Percentiles rank a stretch among this genome's conserved stretches.
Evolutionary conservation across 805 yeast species (phyloP).

Genomic region (Metschnikowia kofuensis): DNA sequence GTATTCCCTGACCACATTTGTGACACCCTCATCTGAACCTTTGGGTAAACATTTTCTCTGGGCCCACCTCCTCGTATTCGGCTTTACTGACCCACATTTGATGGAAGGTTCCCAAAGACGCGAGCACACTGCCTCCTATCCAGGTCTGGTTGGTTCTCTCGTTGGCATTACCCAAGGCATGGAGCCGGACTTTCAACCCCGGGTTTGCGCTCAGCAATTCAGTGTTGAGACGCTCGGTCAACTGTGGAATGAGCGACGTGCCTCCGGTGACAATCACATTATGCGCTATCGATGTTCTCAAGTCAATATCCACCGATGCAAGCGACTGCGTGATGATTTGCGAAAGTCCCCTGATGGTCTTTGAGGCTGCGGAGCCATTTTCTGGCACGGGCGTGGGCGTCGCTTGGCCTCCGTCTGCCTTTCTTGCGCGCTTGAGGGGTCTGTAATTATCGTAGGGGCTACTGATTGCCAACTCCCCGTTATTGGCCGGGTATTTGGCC

Average conservation of each 20-base stretch:
- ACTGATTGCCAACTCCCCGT: conserved; percentile 51
- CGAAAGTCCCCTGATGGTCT: conserved; percentile 48
- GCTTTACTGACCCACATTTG: conserved; percentile 89
- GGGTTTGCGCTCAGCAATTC: conserved; percentile 73
- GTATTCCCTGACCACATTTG: no score
- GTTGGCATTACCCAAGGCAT: conserved; percentile 71
- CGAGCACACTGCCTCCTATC: conserved; percentile 89
- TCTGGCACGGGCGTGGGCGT: conserved; percentile 23
- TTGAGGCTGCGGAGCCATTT: conserved; percentile 9
- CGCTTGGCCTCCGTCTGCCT: conserved; percentile 37
- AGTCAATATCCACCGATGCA: conserved; percentile 69
- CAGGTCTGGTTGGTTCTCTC: conserved; percentile 83
- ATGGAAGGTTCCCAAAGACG: conserved; percentile 90
- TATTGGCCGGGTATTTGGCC: conserved; percentile 35
- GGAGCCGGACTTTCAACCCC: conserved; percentile 79
- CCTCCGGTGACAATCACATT: conserved; percentile 88
- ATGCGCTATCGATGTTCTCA: conserved; percentile 82
- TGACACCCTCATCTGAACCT: conserved; percentile 60
- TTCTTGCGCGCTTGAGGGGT: conserved; percentile 63
- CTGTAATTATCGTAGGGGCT: conserved; percentile 60
- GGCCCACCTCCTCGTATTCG: conserved; percentile 87
- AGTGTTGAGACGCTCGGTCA: conserved; percentile 69
- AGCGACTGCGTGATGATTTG: conserved; percentile 57
- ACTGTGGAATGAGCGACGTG: conserved; percentile 73
- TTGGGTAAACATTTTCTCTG: conserved; percentile 72